A percentile compares a stretch with the other conserved stretches of the same genome.
These are phyloP conservation scores for Chamaecrista fasciculata DNA, from an alignment of 306 rosid species.

Conservation along the genomic window DNA sequence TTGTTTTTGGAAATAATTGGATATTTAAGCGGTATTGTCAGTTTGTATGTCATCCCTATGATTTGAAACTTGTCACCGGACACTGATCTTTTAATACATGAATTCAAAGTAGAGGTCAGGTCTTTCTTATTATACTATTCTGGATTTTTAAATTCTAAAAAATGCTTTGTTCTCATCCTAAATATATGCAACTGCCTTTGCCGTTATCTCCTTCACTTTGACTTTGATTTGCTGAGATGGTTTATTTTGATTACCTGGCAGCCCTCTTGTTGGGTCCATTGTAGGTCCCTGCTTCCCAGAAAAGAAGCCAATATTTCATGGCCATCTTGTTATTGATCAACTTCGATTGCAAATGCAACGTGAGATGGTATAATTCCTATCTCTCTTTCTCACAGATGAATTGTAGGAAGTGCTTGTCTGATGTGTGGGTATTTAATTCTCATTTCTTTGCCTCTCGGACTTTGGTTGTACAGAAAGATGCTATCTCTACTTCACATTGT, in stretches of 20 bases:
- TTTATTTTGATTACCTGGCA: slow-evolving; percentile 33
- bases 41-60: neutral
- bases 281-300: slow-evolving; percentile 49
- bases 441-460: slow-evolving; percentile 15
- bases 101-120: neutral
- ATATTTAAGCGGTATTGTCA: neutral
- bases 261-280: slow-evolving; percentile 70
- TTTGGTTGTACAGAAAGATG: slow-evolving; percentile 46
- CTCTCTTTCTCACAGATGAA: slow-evolving; percentile 15
- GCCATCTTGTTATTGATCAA: slow-evolving; percentile 65
- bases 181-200: slow-evolving; percentile 3
- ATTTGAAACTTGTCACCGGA: neutral
- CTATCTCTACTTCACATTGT: slow-evolving; percentile 54
- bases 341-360: slow-evolving; percentile 51
- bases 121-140: too few species aligned
- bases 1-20: neutral
- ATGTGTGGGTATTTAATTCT: slow-evolving; percentile 5
- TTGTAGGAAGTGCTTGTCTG: neutral
- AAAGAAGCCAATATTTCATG: slow-evolving; percentile 61
- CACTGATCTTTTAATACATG: neutral
- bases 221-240: neutral
- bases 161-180: neutral
- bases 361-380: slow-evolving; percentile 51
- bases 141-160: neutral
- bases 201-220: neutral